Evolutionary conservation across 176 grass and related monocot genomes (phyloP), one percentile per base, ranked within the genome.

Genomic region (Tuctoria greenei): DNA sequence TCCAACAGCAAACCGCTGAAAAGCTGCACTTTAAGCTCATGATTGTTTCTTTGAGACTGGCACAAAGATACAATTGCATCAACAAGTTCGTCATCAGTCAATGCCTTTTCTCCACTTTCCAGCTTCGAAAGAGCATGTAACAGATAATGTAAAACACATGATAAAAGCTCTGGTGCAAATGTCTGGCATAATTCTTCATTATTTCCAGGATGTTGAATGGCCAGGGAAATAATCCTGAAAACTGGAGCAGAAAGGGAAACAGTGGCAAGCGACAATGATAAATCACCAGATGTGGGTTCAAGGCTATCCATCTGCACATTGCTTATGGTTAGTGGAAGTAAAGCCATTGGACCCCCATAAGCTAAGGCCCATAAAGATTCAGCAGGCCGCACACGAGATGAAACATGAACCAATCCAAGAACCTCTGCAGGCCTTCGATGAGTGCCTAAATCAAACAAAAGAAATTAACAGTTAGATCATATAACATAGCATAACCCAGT

Each of bases 301-400:
- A 94, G 91, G 67, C 52, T 94, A 87, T 98, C 95, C 56, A 81
- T 75, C 75, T 88, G 85, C 63, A 98, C 91, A 90, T 88, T 90
- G 84, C 91, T 90, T 79, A 98, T 76, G 69, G 91, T 91, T 58
- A 98, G 83, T 56, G 95, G 95, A 88, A 98, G 91, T 84, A 98
- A 92, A 80, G 76, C 84, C 91, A 98, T 84, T 73, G 95, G 95
- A 7, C 95, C 95, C 24, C 95, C 95, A 82, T 86, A 89, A 60
- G 95, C 87, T 81, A 98, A 87, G 50, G 95, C 95, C 91, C 95
- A 98, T 73, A 98, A 79, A 74, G 95, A 85, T 86, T 98, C 95
- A 58, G 87, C 73, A 75, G 84, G 86, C 35, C 91, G 88, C 69
- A 94, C 81, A 76, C 91, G 86, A 87, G 84, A 88, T 79, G 91